Conservation (phyloP, 169 alveolate genomes). For the Cryptosporidium baileyi region DNA sequence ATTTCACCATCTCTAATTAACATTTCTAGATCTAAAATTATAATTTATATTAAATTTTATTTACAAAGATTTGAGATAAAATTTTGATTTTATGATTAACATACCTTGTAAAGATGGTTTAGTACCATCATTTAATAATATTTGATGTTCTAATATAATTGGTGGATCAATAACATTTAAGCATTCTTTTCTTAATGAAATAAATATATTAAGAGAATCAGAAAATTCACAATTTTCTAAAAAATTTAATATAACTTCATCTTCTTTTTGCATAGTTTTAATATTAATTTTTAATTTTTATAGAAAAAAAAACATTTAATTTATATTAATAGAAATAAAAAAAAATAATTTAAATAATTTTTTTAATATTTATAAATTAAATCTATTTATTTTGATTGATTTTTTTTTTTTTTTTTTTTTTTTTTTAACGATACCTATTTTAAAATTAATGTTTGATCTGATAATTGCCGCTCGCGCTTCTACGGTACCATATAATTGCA, state of each 20-base stretch:
- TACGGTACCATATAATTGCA: neutral
- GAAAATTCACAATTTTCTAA: conserved; percentile 3
- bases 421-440: neutral
- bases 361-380: neutral
- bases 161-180: conserved; percentile 31
- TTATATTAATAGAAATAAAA: neutral
- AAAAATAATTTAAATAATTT: neutral
- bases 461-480: neutral
- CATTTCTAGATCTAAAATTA: conserved; percentile 42
- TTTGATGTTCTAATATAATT: conserved; percentile 52
- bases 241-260: neutral
- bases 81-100: neutral
- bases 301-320: too few relatives aligned
- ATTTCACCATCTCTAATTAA: conserved; percentile 28
- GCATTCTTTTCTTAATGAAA: conserved; percentile 27
- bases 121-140: neutral
- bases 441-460: neutral
- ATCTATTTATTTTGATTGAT: neutral
- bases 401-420: neutral
- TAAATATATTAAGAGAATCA: neutral
- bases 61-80: neutral
- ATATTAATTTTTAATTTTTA: too few relatives aligned
- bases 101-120: conserved; percentile 16
- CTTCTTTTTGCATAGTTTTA: neutral
- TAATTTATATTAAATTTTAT: neutral